Conservation (phyloP, 73 alveolate species). For the Stentor coeruleus region DNA sequence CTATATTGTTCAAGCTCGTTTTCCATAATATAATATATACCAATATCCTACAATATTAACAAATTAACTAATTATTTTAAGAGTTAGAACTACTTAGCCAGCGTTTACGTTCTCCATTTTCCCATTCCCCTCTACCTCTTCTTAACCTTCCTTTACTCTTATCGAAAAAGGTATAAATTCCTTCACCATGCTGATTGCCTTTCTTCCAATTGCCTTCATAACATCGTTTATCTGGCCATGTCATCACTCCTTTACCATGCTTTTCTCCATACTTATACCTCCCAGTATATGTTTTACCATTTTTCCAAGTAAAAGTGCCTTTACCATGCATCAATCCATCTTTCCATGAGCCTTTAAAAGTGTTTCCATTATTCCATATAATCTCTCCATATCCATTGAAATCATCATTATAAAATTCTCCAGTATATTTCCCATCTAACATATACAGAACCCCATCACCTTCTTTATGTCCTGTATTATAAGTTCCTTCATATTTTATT, state of each 20-base stretch:
- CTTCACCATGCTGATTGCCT: background rate
- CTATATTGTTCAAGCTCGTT: background rate
- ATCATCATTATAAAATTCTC: background rate
- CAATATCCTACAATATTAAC: no score
- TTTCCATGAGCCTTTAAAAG: background rate
- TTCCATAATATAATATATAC: no score
- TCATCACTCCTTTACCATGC: constrained; percentile 65
- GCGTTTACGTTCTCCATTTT: background rate
- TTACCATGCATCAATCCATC: constrained; percentile 15
- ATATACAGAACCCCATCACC: background rate
- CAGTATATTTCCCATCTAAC: background rate
- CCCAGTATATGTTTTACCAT: constrained; percentile 62
- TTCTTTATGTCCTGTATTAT: background rate
- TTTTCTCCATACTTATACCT: constrained; percentile 65
- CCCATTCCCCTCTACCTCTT: background rate
- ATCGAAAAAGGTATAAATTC: background rate
- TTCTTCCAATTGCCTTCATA: constrained; percentile 34
- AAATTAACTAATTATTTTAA: no score
- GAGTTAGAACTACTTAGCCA: no score
- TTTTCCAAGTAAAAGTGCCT: constrained; percentile 53
- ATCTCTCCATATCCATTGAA: background rate
- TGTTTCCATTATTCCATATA: background rate
- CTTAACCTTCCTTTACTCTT: background rate
- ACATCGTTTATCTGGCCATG: constrained; percentile 67
- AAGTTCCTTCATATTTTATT: background rate